These are phyloP conservation scores for Agaricus subrufescens DNA, from an alignment of 768 basidiomycete genomes.

Conservation along the genomic window DNA sequence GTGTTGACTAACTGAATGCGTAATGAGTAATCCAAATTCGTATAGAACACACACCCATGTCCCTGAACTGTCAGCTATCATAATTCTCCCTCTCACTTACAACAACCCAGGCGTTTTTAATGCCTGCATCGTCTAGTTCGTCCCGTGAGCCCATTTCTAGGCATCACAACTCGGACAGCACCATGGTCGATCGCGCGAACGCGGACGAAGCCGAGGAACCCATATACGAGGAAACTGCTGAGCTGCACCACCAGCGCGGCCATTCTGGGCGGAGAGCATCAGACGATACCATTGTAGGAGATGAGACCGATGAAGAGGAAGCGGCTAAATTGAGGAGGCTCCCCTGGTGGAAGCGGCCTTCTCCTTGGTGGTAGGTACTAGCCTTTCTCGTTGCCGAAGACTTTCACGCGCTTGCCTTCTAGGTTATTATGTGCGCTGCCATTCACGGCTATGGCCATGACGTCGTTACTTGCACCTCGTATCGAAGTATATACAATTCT, in stretches of 20 bases:
- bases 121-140: not conserved
- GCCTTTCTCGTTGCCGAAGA: not conserved
- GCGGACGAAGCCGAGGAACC: slow-evolving; percentile 29
- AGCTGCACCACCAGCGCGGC: slow-evolving; percentile 42
- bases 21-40: slow-evolving; percentile 9
- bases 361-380: slow-evolving; percentile 59
- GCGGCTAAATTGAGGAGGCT: slow-evolving; percentile 22
- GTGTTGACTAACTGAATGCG: not conserved
- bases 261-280: slow-evolving; percentile 29
- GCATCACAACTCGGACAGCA: not conserved
- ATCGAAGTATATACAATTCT: slow-evolving; percentile 74
- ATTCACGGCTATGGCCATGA: slow-evolving; percentile 48
- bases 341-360: slow-evolving; percentile 77
- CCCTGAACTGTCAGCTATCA: not conserved
- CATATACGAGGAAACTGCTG: slow-evolving; percentile 40
- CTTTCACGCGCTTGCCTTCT: slow-evolving; percentile 7
- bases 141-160: not conserved
- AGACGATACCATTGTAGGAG: slow-evolving; percentile 14
- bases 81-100: not conserved
- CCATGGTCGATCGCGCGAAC: slow-evolving; percentile 17
- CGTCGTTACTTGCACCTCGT: slow-evolving; percentile 61
- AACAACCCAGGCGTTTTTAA: not conserved
- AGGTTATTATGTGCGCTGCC: slow-evolving; percentile 60
- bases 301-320: slow-evolving; percentile 23
- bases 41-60: no score